Conservation (phyloP, 1,139 yeast species). For the Arxiozyma heterogenica region DNA sequence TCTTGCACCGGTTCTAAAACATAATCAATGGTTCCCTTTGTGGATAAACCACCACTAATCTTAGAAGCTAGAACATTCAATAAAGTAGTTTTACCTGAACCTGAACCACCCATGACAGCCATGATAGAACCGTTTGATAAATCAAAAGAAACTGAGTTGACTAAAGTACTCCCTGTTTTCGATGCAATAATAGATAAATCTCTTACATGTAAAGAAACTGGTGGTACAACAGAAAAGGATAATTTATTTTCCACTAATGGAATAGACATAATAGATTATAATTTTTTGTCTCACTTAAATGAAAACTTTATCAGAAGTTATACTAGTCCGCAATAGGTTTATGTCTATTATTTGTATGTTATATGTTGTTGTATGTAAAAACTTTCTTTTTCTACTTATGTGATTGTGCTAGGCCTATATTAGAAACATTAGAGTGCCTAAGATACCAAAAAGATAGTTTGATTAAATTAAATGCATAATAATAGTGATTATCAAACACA, state of each 20-base stretch:
- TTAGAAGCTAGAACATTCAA: slow-evolving; percentile 64
- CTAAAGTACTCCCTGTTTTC: slow-evolving; percentile 15
- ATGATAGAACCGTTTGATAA: slow-evolving; percentile 25
- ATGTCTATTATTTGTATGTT: too few species aligned
- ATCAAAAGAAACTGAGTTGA: slow-evolving; percentile 21
- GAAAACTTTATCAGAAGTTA: too few species aligned
- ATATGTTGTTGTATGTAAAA: too few species aligned
- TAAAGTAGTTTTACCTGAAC: slow-evolving; percentile 79
- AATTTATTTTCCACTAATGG: slow-evolving; percentile 19
- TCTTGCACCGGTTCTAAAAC: slow-evolving; percentile 9
- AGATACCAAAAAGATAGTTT: too few species aligned
- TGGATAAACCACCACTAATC: slow-evolving; percentile 34
- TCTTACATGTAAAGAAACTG: slow-evolving; percentile 20
- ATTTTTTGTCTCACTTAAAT: too few species aligned
- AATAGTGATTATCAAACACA: too few species aligned
- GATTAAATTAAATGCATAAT: too few species aligned
- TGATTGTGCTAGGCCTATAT: too few species aligned
- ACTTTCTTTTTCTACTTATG: too few species aligned
- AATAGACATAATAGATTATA: slow-evolving; percentile 4
- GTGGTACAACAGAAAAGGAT: slow-evolving; percentile 18
- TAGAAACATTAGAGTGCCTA: too few species aligned
- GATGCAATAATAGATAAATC: slow-evolving; percentile 22
- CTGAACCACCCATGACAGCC: slow-evolving; percentile 38
- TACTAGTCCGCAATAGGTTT: too few species aligned
- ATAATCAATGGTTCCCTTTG: slow-evolving; percentile 33